Evolutionary conservation across 805 yeast species (phyloP), one percentile per base, ranked within the genome.

Genomic region (Metschnikowia lochheadii): DNA sequence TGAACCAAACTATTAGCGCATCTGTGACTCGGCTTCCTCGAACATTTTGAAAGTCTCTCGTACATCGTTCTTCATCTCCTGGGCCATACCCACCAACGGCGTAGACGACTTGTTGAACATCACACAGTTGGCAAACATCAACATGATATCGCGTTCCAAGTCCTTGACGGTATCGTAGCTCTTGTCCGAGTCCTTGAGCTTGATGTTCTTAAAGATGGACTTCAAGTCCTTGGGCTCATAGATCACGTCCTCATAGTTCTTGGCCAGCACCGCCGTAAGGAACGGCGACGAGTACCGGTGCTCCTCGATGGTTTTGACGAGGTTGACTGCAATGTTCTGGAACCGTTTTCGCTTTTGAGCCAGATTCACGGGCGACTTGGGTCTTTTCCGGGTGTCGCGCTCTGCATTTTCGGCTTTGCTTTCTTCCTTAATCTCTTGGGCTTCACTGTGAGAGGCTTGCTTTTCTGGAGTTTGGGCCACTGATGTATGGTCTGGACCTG

Each of bases 101-200:
- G 83, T 79, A 52, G 78, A 82, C 53, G 81, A 75, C 57, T 79
- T 79, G 64, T 88, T 87, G 68, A 83, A 88, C 94, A 88, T 88
- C 15, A 87, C 78, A 15, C 92, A 88, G 64, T 88, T 88, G 46
- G 92, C 85, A 68, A 85, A 86, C 94, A 88, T 86, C 52, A 84
- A 70, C 70, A 84, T 76, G 40, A 88, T 72, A 54, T 85, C 88
- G 46, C 85, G 70, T 56, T 87, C 89, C 20, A 88, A 69, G 50
- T 84, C 82, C 34, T 76, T 72, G 39, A 87, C 77, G 49, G 77
- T 73, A 0, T 83, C 84, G 46, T 81, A 81, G 21, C 56, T 62
- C 1, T 73, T 69, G 6, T 63, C 61, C 11, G 62, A 65, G 1
- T 56, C 53, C 48, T 72, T 74, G 61, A 57, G 66, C 54, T 82